Conservation (phyloP, 2,329 filamentous ascomycete species). For the Emmonsia crescens region DNA sequence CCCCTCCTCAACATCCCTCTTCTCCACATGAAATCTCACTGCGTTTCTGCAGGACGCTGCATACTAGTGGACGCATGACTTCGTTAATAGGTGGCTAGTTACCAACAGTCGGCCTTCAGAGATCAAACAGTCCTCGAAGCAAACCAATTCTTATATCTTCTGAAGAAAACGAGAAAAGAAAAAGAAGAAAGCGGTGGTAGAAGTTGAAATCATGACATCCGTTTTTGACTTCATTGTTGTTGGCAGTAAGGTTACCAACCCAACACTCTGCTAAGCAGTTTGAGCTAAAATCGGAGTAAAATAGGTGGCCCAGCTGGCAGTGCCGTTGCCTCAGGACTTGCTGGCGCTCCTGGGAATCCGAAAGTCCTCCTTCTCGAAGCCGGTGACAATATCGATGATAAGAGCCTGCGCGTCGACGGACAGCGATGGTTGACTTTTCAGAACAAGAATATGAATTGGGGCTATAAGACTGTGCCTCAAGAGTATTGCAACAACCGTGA, state of each 20-base stretch:
- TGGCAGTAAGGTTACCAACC: conserved; percentile 22
- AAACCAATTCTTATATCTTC: not conserved
- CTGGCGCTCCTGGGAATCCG: conserved; percentile 38
- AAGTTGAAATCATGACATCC: conserved; percentile 1
- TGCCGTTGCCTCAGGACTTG: conserved; percentile 44
- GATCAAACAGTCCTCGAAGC: not conserved
- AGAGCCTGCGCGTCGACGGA: conserved; percentile 39
- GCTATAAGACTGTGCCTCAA: conserved; percentile 42
- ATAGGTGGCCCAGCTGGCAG: conserved; percentile 51
- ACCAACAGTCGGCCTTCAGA: not conserved
- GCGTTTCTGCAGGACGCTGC: not conserved
- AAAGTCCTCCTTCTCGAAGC: conserved; percentile 52
- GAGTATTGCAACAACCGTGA: conserved; percentile 33
- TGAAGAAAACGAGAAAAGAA: not conserved
- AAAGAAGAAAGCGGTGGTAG: not conserved
- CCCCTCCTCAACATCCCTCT: not conserved
- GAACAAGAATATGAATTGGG: conserved; percentile 43
- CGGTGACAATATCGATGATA: conserved; percentile 41
- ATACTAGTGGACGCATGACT: not conserved
- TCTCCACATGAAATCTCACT: not conserved
- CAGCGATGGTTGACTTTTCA: conserved; percentile 45
- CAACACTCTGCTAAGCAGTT: not conserved
- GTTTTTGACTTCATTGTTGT: conserved; percentile 30
- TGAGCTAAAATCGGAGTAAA: not conserved
- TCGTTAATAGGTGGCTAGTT: not conserved